phyloP scores from a whole-genome alignment of 805 yeast species.

The Metschnikowia continentalis region DNA sequence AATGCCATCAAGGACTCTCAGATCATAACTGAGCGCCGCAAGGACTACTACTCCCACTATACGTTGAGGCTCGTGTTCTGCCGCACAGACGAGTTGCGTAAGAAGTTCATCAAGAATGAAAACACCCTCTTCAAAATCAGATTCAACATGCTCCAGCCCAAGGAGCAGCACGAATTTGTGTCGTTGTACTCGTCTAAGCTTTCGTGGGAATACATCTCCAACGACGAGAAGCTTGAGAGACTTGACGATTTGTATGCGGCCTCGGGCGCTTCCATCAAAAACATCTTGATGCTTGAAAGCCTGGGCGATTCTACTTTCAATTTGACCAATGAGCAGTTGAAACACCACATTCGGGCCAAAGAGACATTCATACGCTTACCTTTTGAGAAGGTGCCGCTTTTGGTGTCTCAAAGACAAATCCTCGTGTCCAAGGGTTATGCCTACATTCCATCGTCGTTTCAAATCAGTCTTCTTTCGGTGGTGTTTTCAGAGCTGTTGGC shows the following conservation, averaged over 20 bases:
- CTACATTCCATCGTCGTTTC: slow-evolving; percentile 79
- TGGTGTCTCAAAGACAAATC: slow-evolving; percentile 70
- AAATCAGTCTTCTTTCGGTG: slow-evolving; percentile 60
- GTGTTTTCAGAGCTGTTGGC: slow-evolving; percentile 60
- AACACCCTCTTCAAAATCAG: slow-evolving; percentile 69
- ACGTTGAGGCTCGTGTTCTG: slow-evolving; percentile 88
- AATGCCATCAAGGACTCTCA: slow-evolving; percentile 32
- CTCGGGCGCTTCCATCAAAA: slow-evolving; percentile 42
- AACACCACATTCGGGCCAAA: slow-evolving; percentile 42
- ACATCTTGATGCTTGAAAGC: slow-evolving; percentile 30
- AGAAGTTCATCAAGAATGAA: slow-evolving; percentile 76
- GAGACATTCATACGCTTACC: slow-evolving; percentile 81
- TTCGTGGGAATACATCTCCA: slow-evolving; percentile 65
- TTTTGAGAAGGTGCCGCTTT: slow-evolving; percentile 77
- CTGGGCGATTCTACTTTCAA: slow-evolving; percentile 23
- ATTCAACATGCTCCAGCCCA: slow-evolving; percentile 55
- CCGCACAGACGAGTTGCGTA: slow-evolving; percentile 76
- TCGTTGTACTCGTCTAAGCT: slow-evolving; percentile 49
- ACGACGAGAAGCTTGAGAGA: slow-evolving; percentile 54
- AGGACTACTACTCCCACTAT: slow-evolving; percentile 90
- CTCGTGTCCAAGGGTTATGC: slow-evolving; percentile 68
- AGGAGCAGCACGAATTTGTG: slow-evolving; percentile 73
- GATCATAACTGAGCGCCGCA: slow-evolving; percentile 59
- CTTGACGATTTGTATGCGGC: slow-evolving; percentile 52
- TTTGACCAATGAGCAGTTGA: slow-evolving; percentile 48